Evolutionary conservation across 495 filamentous ascomycete species (phyloP).

Genomic region (Chaetomidium leptoderma): DNA sequence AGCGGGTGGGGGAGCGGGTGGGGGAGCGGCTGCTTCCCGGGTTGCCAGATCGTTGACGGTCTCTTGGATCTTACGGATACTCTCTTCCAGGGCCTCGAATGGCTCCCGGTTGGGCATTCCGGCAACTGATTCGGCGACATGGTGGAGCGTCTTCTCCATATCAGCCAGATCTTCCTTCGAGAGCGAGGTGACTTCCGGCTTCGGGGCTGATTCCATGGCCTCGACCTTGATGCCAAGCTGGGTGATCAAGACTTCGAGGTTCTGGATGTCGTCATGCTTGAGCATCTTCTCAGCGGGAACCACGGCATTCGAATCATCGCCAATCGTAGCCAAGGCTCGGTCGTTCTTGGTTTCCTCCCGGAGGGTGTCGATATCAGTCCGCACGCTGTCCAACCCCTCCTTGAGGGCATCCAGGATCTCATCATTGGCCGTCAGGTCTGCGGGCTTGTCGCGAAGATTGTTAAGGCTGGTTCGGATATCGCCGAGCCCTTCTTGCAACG

Average conservation of each 20-base stretch:
- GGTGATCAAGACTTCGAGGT: slow-evolving; percentile 74
- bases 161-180: slow-evolving; percentile 43
- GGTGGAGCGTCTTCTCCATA: slow-evolving; percentile 39
- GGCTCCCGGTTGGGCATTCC: slow-evolving; percentile 47
- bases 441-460: slow-evolving; percentile 70
- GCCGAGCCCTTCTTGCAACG: slow-evolving; percentile 75
- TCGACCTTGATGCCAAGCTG: slow-evolving; percentile 81
- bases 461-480: slow-evolving; percentile 69
- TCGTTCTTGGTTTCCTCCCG: slow-evolving; percentile 50
- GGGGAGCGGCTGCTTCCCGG: slow-evolving; percentile 24
- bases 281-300: slow-evolving; percentile 42
- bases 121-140: slow-evolving; percentile 58
- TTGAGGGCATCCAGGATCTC: slow-evolving; percentile 85
- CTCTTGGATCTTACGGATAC: slow-evolving; percentile 35
- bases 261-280: slow-evolving; percentile 70
- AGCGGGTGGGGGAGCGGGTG: background rate
- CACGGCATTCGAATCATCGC: slow-evolving; percentile 31
- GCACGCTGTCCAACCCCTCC: slow-evolving; percentile 66
- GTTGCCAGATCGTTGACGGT: slow-evolving; percentile 30
- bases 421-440: slow-evolving; percentile 72
- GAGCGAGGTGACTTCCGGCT: slow-evolving; percentile 35
- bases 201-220: slow-evolving; percentile 61
- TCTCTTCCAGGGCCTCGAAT: slow-evolving; percentile 25
- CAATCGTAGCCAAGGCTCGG: slow-evolving; percentile 47
- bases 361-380: slow-evolving; percentile 72